phyloP scores from a whole-genome alignment of 192 early-diverging fungal genomes.

The Glomus cerebriforme region DNA sequence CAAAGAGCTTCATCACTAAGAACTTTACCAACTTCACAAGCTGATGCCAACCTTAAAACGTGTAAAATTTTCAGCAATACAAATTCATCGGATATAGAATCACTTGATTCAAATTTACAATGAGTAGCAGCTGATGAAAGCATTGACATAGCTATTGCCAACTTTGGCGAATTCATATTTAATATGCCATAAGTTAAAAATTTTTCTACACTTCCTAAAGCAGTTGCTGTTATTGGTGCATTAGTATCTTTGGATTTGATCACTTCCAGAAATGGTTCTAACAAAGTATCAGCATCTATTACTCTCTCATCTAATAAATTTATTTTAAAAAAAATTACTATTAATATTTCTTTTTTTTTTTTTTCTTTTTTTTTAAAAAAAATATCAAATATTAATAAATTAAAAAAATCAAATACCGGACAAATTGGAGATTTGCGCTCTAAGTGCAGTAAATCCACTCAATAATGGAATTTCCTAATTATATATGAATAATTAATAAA shows the following conservation, averaged over 20 bases:
- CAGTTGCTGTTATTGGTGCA: conserved; percentile 90
- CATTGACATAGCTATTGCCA: conserved; percentile 69
- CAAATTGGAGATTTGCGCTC: conserved; percentile 56
- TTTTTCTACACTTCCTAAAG: conserved; percentile 87
- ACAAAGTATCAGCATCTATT: conserved; percentile 70
- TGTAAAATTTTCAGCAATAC: conserved; percentile 89
- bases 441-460: conserved; percentile 67
- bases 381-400: conserved; percentile 1
- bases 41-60: conserved; percentile 74
- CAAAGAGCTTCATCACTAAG: conserved; percentile 93
- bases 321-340: neutral
- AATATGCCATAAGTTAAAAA: conserved; percentile 85
- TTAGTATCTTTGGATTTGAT: conserved; percentile 92
- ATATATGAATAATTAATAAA: neutral
- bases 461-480: conserved; percentile 66
- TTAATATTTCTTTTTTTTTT: neutral
- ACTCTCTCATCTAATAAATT: conserved; percentile 52
- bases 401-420: conserved; percentile 41
- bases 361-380: neutral
- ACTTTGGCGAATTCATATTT: conserved; percentile 60
- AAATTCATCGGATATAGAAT: conserved; percentile 91
- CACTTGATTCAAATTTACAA: conserved; percentile 95
- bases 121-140: conserved; percentile 85
- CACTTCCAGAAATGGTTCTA: conserved; percentile 92
- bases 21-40: conserved; percentile 65